Percentiles rank a stretch among this genome's conserved stretches.
These are phyloP conservation scores for Collybia sp. DNA, from an alignment of 768 basidiomycete genomes.

Conservation along the genomic window DNA sequence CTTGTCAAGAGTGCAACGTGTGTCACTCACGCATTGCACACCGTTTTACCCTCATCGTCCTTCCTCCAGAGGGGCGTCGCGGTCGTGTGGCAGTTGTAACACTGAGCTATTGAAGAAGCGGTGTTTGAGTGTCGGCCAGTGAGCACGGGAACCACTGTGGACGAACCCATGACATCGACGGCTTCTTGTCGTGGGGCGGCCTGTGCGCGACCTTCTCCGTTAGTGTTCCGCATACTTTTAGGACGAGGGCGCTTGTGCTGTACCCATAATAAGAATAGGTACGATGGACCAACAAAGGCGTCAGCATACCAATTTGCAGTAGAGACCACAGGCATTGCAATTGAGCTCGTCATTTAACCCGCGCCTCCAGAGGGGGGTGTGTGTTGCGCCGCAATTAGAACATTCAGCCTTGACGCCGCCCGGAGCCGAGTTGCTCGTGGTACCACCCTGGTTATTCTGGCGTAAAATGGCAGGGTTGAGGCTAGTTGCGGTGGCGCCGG, in stretches of 20 bases:
- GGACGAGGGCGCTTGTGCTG: constrained; percentile 87
- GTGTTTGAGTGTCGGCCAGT: constrained; percentile 23
- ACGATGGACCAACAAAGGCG: constrained; percentile 4
- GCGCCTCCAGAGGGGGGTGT: constrained; percentile 83
- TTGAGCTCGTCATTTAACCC: constrained; percentile 87
- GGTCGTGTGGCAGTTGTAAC: constrained; percentile 87
- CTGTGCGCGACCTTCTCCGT: constrained; percentile 68
- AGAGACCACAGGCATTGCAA: constrained; percentile 85
- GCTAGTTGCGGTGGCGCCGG: constrained; percentile 61
- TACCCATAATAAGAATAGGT: constrained; percentile 7
- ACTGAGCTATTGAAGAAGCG: constrained; percentile 56
- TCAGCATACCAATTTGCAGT: constrained; percentile 72
- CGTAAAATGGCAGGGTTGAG: constrained; percentile 41
- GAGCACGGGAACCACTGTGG: constrained; percentile 20
- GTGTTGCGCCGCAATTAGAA: constrained; percentile 84
- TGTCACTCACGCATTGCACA: constrained; percentile 78
- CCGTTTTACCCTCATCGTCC: constrained; percentile 87
- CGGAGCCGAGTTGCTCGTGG: constrained; percentile 36
- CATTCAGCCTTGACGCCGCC: constrained; percentile 77
- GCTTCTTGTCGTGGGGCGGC: constrained; percentile 62
- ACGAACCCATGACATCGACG: constrained; percentile 69
- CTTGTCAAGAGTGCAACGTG: constrained; percentile 4
- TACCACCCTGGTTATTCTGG: constrained; percentile 14
- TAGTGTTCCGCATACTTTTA: constrained; percentile 79
- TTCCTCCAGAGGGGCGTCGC: constrained; percentile 89